Evolutionary conservation across 2,329 filamentous ascomycete species (phyloP).

Genomic region (Fusarium siculi): DNA sequence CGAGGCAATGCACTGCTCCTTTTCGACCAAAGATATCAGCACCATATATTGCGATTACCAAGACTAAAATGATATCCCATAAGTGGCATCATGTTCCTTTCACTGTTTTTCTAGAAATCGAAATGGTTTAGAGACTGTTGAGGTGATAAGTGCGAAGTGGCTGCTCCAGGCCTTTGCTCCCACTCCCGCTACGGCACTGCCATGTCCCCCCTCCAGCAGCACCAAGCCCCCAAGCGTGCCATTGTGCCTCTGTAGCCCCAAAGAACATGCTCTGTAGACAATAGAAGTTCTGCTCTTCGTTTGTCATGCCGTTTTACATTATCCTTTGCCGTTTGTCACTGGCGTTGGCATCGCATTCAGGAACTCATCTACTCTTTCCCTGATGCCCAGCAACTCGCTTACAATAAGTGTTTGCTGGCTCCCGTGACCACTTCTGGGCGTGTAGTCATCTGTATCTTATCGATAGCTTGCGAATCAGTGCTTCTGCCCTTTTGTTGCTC

Average conservation of each 20-base stretch:
- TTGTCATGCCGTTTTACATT: not conserved
- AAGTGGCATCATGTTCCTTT: rapidly evolving
- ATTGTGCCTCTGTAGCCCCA: no score
- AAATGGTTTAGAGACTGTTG: not conserved
- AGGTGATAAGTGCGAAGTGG: not conserved
- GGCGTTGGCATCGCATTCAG: constrained; percentile 3
- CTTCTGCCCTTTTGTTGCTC: not conserved
- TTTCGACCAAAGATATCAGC: not conserved
- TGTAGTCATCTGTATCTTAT: not conserved
- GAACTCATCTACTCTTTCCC: not conserved
- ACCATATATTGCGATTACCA: not conserved
- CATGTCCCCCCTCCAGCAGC: not conserved
- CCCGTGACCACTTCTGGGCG: not conserved
- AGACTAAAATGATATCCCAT: rapidly evolving
- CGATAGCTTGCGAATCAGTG: not conserved
- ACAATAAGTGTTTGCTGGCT: not conserved
- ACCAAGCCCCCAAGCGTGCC: not conserved
- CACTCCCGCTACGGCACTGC: not conserved
- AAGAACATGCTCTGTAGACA: no score
- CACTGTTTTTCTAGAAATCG: not conserved
- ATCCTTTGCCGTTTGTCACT: not conserved
- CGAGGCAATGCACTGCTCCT: not conserved
- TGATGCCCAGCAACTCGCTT: not conserved
- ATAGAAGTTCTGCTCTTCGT: not conserved
- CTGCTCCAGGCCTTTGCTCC: not conserved